These are phyloP conservation scores for Coemansia sp. DNA, from an alignment of 192 early-diverging fungal species.

Conservation along the genomic window DNA sequence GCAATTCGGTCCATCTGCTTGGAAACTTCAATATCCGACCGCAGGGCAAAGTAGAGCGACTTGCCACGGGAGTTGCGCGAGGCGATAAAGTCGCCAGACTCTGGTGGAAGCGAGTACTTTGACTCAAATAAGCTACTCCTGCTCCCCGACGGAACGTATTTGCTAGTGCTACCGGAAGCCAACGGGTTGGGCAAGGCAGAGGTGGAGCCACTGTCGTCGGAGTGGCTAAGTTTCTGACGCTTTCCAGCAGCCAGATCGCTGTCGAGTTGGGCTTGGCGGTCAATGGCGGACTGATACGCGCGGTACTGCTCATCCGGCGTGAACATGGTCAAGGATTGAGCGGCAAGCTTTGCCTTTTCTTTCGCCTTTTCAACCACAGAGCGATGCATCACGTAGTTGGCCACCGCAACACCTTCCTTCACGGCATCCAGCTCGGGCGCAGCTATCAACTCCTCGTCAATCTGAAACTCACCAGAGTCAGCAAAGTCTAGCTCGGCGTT, in stretches of 20 bases:
- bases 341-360: background rate
- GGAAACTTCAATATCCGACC: conserved; percentile 8
- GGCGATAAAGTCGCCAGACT: conserved; percentile 38
- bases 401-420: conserved; percentile 31
- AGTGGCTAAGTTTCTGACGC: conserved; percentile 12
- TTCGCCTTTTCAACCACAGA: background rate
- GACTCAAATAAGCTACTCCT: background rate
- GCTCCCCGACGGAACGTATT: background rate
- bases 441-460: background rate
- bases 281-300: conserved; percentile 29
- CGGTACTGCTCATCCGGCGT: conserved; percentile 20
- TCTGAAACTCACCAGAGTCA: too few relatives aligned
- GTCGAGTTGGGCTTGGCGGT: conserved; percentile 8
- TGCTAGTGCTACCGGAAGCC: background rate
- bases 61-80: conserved; percentile 22
- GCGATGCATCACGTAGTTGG: background rate
- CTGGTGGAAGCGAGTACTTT: conserved; percentile 38
- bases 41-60: conserved; percentile 36
- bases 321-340: conserved; percentile 12
- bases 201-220: background rate
- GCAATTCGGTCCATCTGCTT: conserved; percentile 18
- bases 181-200: background rate
- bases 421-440: conserved; percentile 25
- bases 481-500: background rate
- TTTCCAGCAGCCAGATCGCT: conserved; percentile 4